phyloP scores from a whole-genome alignment of 2,329 filamentous ascomycete species.

The Paecilomyces sp. region DNA sequence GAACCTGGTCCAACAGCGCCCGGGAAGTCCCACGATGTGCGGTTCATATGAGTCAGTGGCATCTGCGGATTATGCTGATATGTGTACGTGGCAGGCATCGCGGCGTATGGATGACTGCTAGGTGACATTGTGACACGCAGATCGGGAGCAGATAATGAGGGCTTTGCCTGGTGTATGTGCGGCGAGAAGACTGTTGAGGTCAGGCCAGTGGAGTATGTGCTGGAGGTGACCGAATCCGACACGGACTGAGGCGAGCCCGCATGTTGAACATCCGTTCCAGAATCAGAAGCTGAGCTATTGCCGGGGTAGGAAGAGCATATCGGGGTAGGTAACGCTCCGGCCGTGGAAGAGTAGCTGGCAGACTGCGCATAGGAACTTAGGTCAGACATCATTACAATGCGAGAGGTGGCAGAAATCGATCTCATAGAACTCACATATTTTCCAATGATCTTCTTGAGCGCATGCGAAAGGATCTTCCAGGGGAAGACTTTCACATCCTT shows the following conservation, averaged over 20 bases:
- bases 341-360: slow-evolving; percentile 62
- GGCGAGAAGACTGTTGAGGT: slow-evolving; percentile 40
- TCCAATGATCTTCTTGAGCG: slow-evolving; percentile 95
- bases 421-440: slow-evolving; percentile 66
- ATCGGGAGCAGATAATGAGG: slow-evolving; percentile 23
- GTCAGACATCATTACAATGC: slow-evolving; percentile 24
- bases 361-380: slow-evolving; percentile 38
- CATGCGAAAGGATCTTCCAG: slow-evolving; percentile 81
- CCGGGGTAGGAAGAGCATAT: slow-evolving; percentile 31
- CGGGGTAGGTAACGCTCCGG: slow-evolving; percentile 36
- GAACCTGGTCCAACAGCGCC: slow-evolving; percentile 19
- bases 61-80: slow-evolving; percentile 27
- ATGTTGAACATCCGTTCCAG: slow-evolving; percentile 41
- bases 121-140: slow-evolving; percentile 28
- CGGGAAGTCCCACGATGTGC: slow-evolving; percentile 33
- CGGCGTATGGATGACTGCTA: slow-evolving; percentile 22
- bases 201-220: slow-evolving; percentile 36
- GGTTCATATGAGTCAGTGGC: slow-evolving; percentile 23
- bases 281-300: slow-evolving; percentile 39
- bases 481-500: slow-evolving; percentile 99
- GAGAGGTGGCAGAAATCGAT: slow-evolving; percentile 7
- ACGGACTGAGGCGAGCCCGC: slow-evolving; percentile 43
- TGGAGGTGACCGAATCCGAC: slow-evolving; percentile 37
- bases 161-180: slow-evolving; percentile 22
- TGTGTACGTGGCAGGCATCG: slow-evolving; percentile 20